Base-by-base conservation (phyloP, 352 stramenopile genomes). In the Globisporangium orthogonon region DNA sequence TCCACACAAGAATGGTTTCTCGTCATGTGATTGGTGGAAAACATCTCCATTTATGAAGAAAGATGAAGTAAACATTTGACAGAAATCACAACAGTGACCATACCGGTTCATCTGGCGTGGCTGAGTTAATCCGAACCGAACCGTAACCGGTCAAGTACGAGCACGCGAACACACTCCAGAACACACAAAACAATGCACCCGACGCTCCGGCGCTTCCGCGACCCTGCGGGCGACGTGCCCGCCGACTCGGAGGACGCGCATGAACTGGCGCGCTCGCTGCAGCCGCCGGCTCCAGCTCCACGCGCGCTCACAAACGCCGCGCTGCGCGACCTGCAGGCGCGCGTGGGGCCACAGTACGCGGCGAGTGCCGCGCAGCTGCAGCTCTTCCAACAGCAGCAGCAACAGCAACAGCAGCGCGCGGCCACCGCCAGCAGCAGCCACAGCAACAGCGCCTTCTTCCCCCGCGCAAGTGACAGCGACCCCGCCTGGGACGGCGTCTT, bases 141-240 rank as follows among this genome's bases (percentile, higher is more conserved):
- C 23, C 23, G 23, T 23, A 23, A 23, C 23, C 23, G 23, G 23
- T 23, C 23, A 23, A 23, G 23, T 23, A 1, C 23, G 23, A 23
- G 23, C 23, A 23, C 23, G 23, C 23, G 23, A 23, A 23, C 23
- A 23, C 23, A 23, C 23, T 23, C 23, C 23, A 23, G 23, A 23
- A 23, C 23, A 23, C 23, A 23, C 23, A 23, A 23, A 9, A 2
- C 31, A 9, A 56, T 63, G 57, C 56, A 63, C 28, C 50, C 50
- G 41, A 57, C 57, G 3, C 52, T 54, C 33, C 57, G 52, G 50
- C 57, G 57, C 57, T 57, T 63, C 57, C 57, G 35, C 18, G 57
- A 58, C 41, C 40, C 31, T 40, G 23, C 30, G 18, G 28, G 15
- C 29, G 40, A n/a, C n/a, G 11, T 35, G 17, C 18, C 28, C 33